A percentile compares a stretch with the other conserved stretches of the same genome.
Conservation (phyloP, 2,329 filamentous ascomycete genomes). For the Colletotrichum sp. region DNA sequence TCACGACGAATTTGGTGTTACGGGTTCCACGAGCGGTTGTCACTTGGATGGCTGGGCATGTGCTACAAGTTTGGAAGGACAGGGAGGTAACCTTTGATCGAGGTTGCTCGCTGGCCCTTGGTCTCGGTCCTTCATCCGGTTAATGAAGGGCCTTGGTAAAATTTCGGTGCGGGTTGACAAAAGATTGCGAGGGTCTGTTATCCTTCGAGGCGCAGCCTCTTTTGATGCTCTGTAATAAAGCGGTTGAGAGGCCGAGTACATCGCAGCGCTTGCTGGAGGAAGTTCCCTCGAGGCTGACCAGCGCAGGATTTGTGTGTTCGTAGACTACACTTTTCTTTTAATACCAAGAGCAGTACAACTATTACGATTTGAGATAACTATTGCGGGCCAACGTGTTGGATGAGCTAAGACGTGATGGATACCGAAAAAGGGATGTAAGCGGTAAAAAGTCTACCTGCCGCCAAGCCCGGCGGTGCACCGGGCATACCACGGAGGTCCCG, state of each 20-base stretch:
- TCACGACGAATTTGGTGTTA: conserved; percentile 5
- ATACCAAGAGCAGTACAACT: not conserved
- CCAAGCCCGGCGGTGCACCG: not conserved
- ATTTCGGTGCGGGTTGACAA: not conserved
- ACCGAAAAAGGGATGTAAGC: not conserved
- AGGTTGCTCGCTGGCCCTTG: not conserved
- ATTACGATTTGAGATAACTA: not conserved
- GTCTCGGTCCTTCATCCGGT: not conserved
- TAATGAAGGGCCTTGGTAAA: not conserved
- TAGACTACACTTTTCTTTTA: not conserved
- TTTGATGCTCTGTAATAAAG: not conserved
- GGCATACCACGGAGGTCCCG: not conserved
- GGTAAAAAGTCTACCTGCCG: not conserved
- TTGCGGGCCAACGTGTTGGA: not conserved
- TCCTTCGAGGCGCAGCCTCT: not conserved
- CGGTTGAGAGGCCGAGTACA: not conserved
- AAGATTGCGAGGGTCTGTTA: not conserved
- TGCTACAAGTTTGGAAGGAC: not conserved
- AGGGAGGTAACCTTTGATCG: not conserved
- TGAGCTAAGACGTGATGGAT: not conserved
- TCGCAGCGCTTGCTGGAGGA: not conserved
- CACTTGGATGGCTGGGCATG: not conserved
- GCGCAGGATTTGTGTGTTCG: not conserved
- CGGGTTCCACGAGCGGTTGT: not conserved
- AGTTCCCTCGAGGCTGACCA: not conserved